phyloP scores from a whole-genome alignment of 306 rosid genomes.

The Amphicarpaea edgeworthii region DNA sequence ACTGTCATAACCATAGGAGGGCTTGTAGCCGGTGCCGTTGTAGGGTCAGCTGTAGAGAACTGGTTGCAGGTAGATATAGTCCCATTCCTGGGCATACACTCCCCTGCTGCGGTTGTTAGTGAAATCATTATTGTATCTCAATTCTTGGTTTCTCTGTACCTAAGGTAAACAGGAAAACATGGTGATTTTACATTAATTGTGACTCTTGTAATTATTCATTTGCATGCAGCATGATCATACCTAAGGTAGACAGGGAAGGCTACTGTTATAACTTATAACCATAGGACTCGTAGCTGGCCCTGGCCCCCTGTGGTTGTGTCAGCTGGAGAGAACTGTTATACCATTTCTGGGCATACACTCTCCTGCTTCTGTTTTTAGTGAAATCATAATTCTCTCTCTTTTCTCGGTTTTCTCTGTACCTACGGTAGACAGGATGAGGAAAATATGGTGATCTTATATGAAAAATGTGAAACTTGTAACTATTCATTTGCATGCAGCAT shows the following conservation, averaged over 20 bases:
- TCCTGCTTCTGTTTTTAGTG: constrained; percentile 84
- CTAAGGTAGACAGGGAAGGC: constrained; percentile 76
- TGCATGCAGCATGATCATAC: constrained; percentile 67
- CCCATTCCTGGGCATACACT: constrained; percentile 92
- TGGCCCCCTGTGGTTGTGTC: constrained; percentile 82
- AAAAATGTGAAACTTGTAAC: constrained; percentile 67
- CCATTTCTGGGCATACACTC: constrained; percentile 82
- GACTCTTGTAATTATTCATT: constrained; percentile 83
- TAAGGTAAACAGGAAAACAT: constrained; percentile 64
- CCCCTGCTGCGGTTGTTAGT: constrained; percentile 92
- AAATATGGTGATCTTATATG: constrained; percentile 48
- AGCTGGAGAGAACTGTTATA: constrained; percentile 73
- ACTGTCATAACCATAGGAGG: constrained; percentile 89
- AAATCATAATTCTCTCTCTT: constrained; percentile 74
- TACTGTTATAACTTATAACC: constrained; percentile 76
- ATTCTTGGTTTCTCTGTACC: constrained; percentile 88
- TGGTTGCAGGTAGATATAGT: constrained; percentile 98
- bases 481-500: constrained; percentile 76
- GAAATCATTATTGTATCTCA: constrained; percentile 90
- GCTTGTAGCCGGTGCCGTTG: constrained; percentile 88
- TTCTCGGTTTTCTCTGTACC: constrained; percentile 79
- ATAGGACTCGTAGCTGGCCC: constrained; percentile 80
- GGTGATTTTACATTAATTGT: constrained; percentile 52
- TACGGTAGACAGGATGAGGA: constrained; percentile 68
- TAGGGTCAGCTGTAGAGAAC: constrained; percentile 91